A percentile compares a stretch with the other conserved stretches of the same genome.
Conservation (phyloP, 495 filamentous ascomycete genomes). For the Physcia stellaris region DNA sequence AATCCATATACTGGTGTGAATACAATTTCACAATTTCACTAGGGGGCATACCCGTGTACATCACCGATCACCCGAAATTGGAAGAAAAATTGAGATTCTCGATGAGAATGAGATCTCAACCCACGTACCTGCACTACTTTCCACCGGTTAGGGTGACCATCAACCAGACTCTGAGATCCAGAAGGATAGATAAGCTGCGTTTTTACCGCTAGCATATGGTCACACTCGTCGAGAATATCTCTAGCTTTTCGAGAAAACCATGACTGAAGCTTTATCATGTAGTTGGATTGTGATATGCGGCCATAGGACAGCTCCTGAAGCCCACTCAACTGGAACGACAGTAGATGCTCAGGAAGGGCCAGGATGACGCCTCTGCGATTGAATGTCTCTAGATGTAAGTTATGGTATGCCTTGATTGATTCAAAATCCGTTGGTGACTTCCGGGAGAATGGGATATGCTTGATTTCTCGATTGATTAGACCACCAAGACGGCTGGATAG, state of each 20-base stretch:
- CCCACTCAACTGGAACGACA: conserved; percentile 55
- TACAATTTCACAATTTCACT: too few species aligned
- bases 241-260: conserved; percentile 29
- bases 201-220: conserved; percentile 46
- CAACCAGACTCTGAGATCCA: conserved; percentile 38
- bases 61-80: too few species aligned
- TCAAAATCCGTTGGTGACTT: conserved; percentile 19
- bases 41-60: too few species aligned
- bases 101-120: too few species aligned
- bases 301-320: conserved; percentile 25
- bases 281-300: conserved; percentile 7
- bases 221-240: conserved; percentile 54
- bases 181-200: conserved; percentile 60
- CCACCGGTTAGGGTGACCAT: conserved; percentile 48
- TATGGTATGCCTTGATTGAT: conserved; percentile 17
- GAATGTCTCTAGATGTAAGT: conserved; percentile 36
- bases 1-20: too few species aligned
- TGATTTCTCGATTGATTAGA: conserved; percentile 40
- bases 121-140: conserved; percentile 4
- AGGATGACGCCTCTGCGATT: conserved; percentile 38
- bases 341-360: conserved; percentile 52
- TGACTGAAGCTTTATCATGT: conserved; percentile 27
- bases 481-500: conserved; percentile 45
- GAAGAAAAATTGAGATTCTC: too few species aligned
- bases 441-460: conserved; percentile 49